Evolutionary conservation across 1,284 basidiomycete genomes (phyloP), one percentile per base, ranked within the genome.

Genomic region (Ustilago cynodontis): DNA sequence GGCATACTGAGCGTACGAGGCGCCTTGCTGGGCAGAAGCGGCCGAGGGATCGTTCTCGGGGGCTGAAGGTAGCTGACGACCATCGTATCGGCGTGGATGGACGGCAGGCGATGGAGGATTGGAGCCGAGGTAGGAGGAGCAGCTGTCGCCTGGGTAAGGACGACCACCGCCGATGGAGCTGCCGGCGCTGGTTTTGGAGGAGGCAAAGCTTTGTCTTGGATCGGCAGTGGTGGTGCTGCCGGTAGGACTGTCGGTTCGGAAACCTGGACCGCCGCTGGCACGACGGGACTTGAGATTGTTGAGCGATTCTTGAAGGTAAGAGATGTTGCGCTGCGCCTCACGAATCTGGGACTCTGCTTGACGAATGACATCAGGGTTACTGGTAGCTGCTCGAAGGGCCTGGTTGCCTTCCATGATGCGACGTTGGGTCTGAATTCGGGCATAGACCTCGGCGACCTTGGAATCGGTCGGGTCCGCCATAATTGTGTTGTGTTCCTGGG

Each of bases 391-490:
- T 56, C 92, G 90, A 70, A 96, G 89, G 75, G 91, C 89, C 85
- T 93, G 91, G 56, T 92, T 92, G 22, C 92, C 94, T 87, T 95
- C 93, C 80, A 96, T 90, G 86, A 95, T 92, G 89, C 94, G 94
- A 87, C 92, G 92, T 88, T 96, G 94, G 56, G 92, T 94, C 88
- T 93, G 90, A 87, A 96, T 95, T 87, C 93, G 92, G 87, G 91
- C 92, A 87, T 92, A 91, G 83, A 95, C 91, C 87, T 95, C 93
- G 87, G 93, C 91, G 86, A 96, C 94, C 90, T 95, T 95, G 89
- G 91, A 91, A 89, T 94, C 92, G 87, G 70, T 77, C 29, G 83
- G 68, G 64, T 85, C 77, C 37, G 71, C 67, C 71, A 74, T 74
- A 60, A 45, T 69, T 60, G n/a, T 55, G 14, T 49, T 41, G 18